Percentiles rank a stretch among this genome's conserved stretches.
phyloP scores from a whole-genome alignment of 2,329 filamentous ascomycete genomes.

The Arthroderma sp. region DNA sequence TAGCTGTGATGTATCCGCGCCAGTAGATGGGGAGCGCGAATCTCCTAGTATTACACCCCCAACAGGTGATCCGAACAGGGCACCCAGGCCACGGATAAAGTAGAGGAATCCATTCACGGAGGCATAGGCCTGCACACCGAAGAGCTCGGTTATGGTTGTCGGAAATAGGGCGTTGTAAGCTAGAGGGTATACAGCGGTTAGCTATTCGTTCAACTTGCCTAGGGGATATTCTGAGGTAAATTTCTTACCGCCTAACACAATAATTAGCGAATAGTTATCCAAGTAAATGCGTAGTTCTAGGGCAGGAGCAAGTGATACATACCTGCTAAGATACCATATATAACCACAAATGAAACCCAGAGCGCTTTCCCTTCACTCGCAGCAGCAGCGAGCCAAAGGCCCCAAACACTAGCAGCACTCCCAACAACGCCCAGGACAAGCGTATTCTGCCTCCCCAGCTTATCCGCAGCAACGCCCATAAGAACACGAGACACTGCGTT shows the following conservation, averaged over 20 bases:
- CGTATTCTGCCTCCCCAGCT: conserved; percentile 27
- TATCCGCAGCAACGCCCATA: conserved; percentile 27
- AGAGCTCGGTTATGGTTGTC: conserved; percentile 26
- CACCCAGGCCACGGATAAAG: conserved; percentile 26
- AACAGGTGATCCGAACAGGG: conserved; percentile 26
- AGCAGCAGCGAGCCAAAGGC: conserved; percentile 15
- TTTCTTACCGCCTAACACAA: conserved; percentile 1
- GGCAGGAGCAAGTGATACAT: background rate
- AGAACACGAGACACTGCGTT: conserved; percentile 27
- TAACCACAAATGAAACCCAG: conserved; percentile 7
- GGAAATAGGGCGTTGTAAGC: conserved; percentile 23
- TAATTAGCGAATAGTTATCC: background rate
- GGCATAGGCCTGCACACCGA: conserved; percentile 26
- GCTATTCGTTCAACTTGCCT: background rate
- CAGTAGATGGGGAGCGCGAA: conserved; percentile 2
- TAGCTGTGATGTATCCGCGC: conserved; percentile 3
- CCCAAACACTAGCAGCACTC: conserved; percentile 17
- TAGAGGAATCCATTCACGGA: conserved; percentile 28
- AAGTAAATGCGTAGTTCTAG: background rate
- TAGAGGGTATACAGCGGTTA: background rate
- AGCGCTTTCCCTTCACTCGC: conserved; percentile 3
- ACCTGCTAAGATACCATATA: conserved; percentile 10
- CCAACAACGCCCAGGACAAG: conserved; percentile 21
- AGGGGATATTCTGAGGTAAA: background rate
- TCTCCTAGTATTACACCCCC: conserved; percentile 14